phyloP scores from a whole-genome alignment of 2,329 filamentous ascomycete genomes.

The Ilyonectria destructans region DNA sequence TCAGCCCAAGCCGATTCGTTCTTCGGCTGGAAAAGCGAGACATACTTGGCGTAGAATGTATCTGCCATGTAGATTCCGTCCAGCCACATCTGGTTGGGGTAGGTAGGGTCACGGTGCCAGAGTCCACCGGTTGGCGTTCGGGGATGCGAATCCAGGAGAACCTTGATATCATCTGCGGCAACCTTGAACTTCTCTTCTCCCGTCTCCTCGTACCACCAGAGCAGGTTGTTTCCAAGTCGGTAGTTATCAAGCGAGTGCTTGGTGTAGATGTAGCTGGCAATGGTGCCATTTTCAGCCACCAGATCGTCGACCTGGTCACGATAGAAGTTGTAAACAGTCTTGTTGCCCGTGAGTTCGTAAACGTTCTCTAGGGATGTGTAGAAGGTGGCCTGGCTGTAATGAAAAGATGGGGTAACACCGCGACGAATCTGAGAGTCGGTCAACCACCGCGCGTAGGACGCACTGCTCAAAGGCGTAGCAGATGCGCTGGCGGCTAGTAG shows the following conservation, averaged over 20 bases:
- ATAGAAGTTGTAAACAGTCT: slow-evolving; percentile 61
- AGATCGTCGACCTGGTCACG: slow-evolving; percentile 64
- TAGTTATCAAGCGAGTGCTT: slow-evolving; percentile 69
- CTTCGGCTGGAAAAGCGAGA: slow-evolving; percentile 54
- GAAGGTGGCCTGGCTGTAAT: slow-evolving; percentile 64
- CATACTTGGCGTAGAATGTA: slow-evolving; percentile 61
- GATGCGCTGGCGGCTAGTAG: slow-evolving; percentile 17
- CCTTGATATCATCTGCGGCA: slow-evolving; percentile 63
- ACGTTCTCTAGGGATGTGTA: slow-evolving; percentile 65
- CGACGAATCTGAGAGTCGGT: slow-evolving; percentile 64
- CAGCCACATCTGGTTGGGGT: slow-evolving; percentile 72
- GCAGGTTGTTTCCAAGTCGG: slow-evolving; percentile 67
- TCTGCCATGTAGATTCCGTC: slow-evolving; percentile 70
- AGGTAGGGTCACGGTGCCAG: slow-evolving; percentile 66
- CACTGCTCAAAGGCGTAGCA: slow-evolving; percentile 18
- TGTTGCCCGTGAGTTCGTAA: slow-evolving; percentile 60
- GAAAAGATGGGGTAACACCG: slow-evolving; percentile 57
- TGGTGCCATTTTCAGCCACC: slow-evolving; percentile 61
- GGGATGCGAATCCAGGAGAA: slow-evolving; percentile 65
- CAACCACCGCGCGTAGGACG: slow-evolving; percentile 56
- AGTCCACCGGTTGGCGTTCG: slow-evolving; percentile 68
- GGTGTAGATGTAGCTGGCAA: slow-evolving; percentile 62
- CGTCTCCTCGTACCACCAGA: slow-evolving; percentile 65
- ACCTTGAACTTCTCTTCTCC: slow-evolving; percentile 64
- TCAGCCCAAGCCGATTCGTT: slow-evolving; percentile 63